A percentile compares a stretch with the other conserved stretches of the same genome.
phyloP scores from a whole-genome alignment of 1,284 basidiomycete genomes.

The Ganoderma sinense region DNA sequence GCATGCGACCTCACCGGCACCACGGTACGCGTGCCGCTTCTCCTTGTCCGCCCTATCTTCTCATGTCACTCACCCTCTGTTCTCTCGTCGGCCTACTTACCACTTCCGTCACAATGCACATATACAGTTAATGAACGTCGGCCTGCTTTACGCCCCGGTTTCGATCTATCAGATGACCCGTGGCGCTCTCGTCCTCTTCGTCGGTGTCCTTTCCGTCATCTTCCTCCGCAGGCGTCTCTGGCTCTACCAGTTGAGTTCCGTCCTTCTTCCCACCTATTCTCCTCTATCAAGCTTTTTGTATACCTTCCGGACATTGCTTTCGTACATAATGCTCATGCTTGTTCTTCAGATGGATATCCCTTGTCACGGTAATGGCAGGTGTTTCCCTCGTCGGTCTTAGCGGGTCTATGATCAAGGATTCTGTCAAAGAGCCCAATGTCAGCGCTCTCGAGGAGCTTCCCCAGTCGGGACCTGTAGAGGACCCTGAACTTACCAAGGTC shows the following conservation, averaged over 20 bases:
- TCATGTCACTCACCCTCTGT: constrained; percentile 23
- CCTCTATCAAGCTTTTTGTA: constrained; percentile 18
- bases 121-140: constrained; percentile 89
- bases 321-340: constrained; percentile 22
- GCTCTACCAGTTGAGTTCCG: constrained; percentile 72
- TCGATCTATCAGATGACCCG: constrained; percentile 99
- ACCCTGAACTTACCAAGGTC: constrained; percentile 68
- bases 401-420: constrained; percentile 86
- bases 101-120: constrained; percentile 32
- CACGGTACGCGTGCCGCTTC: constrained; percentile 60
- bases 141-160: constrained; percentile 94
- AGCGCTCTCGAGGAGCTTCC: constrained; percentile 31
- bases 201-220: constrained; percentile 91
- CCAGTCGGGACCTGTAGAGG: constrained; percentile 53
- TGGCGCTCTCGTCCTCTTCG: constrained; percentile 96
- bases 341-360: constrained; percentile 81
- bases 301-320: constrained; percentile 1
- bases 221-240: constrained; percentile 87
- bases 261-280: constrained; percentile 27
- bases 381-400: constrained; percentile 93
- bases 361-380: constrained; percentile 91
- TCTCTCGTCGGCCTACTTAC: constrained; percentile 17
- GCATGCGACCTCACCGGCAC: constrained; percentile 89
- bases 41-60: constrained; percentile 17
- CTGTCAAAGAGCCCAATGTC: constrained; percentile 54